Evolutionary conservation across 106 monocot species (phyloP).

Genomic region (Acorus calamus): DNA sequence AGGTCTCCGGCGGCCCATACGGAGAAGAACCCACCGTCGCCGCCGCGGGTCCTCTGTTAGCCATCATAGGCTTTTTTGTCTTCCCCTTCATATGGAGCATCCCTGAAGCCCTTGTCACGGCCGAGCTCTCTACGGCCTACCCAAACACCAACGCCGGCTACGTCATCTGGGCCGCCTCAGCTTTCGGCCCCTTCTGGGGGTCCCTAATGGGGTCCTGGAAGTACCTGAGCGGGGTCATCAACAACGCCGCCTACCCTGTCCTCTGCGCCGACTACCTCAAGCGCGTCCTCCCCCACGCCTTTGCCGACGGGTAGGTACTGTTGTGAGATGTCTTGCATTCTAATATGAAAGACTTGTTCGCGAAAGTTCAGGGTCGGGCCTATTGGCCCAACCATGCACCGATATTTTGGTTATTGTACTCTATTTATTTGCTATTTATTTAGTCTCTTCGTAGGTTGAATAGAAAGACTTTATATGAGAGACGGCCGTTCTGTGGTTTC

Average conservation of each 20-base stretch:
- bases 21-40: constrained; percentile 63
- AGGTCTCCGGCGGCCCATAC: constrained; percentile 84
- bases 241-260: constrained; percentile 65
- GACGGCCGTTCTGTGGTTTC: too few relatives aligned
- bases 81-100: constrained; percentile 82
- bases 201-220: constrained; percentile 74
- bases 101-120: constrained; percentile 73
- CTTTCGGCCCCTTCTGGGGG: constrained; percentile 62
- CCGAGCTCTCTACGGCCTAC: constrained; percentile 68
- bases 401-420: too few relatives aligned
- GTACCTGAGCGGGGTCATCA: constrained; percentile 75
- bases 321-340: too few relatives aligned
- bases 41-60: constrained; percentile 63
- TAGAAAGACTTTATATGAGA: too few relatives aligned
- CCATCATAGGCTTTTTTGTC: constrained; percentile 63
- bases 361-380: too few relatives aligned
- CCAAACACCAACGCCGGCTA: constrained; percentile 79
- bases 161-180: constrained; percentile 72
- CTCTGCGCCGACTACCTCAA: constrained; percentile 71
- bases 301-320: constrained; percentile 1
- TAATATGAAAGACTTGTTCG: too few relatives aligned
- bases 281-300: constrained; percentile 29
- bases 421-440: too few relatives aligned
- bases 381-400: too few relatives aligned
- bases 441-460: too few relatives aligned